Conservation (phyloP, 176 grass and related monocot genomes). For the Elymus sibiricus region DNA sequence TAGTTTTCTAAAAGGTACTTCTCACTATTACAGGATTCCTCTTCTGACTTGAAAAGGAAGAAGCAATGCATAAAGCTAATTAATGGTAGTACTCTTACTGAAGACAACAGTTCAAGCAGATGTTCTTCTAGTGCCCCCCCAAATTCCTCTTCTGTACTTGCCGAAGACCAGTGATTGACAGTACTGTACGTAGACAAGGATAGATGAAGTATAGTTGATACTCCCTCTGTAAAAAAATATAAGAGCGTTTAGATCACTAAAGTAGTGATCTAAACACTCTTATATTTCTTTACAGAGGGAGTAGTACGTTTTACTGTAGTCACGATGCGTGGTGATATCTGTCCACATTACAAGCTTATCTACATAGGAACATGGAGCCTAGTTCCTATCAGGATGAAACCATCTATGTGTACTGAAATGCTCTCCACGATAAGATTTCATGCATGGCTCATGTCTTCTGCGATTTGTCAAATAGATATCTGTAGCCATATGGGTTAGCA, state of each 20-base stretch:
- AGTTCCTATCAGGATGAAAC: not conserved
- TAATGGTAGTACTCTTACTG: conserved; percentile 36
- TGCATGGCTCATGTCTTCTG: not conserved
- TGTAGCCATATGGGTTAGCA: not conserved
- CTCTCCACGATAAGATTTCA: not conserved
- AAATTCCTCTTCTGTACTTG: too few relatives aligned
- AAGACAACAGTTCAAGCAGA: conserved; percentile 57
- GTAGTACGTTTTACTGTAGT: too few relatives aligned
- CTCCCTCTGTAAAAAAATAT: too few relatives aligned
- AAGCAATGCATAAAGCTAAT: conserved; percentile 31
- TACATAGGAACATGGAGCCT: not conserved
- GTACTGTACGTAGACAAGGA: not conserved
- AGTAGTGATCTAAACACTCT: too few relatives aligned
- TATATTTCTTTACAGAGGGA: too few relatives aligned
- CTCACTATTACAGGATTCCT: conserved; percentile 49
- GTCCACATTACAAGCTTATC: not conserved
- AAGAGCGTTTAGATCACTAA: too few relatives aligned
- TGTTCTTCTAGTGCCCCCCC: conserved; percentile 43
- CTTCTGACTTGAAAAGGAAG: conserved; percentile 55
- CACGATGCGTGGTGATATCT: conserved; percentile 16
- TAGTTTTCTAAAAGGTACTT: conserved; percentile 8
- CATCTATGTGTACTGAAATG: not conserved
- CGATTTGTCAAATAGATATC: not conserved
- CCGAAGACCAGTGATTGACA: conserved; percentile 27
- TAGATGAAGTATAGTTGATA: conserved; percentile 10